phyloP scores from a whole-genome alignment of 2,329 filamentous ascomycete species.

The Sporothrix variecibatus region DNA sequence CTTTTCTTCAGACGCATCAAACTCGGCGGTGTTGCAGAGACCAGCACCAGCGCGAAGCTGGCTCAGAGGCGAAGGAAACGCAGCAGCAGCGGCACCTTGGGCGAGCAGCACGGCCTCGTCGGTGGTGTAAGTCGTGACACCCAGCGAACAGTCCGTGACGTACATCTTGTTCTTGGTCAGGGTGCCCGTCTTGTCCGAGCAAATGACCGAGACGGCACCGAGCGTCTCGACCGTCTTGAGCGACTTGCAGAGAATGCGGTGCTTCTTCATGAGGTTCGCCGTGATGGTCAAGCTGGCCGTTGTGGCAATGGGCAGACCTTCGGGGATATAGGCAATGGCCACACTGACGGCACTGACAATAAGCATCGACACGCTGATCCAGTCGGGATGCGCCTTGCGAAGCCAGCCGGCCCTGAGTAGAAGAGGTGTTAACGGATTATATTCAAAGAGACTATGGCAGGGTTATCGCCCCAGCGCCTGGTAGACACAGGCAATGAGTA shows the following conservation, averaged over 20 bases:
- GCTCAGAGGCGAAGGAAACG: conserved; percentile 42
- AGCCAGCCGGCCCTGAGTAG: conserved; percentile 60
- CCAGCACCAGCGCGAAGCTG: conserved; percentile 63
- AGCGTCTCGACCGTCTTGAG: conserved; percentile 77
- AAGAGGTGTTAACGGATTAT: not conserved
- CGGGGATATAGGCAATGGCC: conserved; percentile 74
- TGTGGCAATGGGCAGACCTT: conserved; percentile 69
- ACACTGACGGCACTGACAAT: conserved; percentile 74
- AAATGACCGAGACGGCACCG: conserved; percentile 71
- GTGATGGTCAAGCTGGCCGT: conserved; percentile 72
- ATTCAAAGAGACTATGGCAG: no score
- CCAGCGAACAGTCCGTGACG: conserved; percentile 68
- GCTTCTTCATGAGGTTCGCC: conserved; percentile 73
- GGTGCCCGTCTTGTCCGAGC: conserved; percentile 76
- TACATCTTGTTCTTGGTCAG: conserved; percentile 72
- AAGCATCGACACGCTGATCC: conserved; percentile 70
- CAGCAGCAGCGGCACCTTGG: conserved; percentile 29
- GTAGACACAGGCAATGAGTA: conserved; percentile 25
- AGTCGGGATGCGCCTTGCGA: conserved; percentile 63
- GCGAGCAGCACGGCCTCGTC: conserved; percentile 46
- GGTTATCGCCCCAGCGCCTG: not conserved
- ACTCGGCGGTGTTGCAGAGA: conserved; percentile 74
- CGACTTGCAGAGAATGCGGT: conserved; percentile 77
- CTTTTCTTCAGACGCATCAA: conserved; percentile 62
- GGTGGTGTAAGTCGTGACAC: conserved; percentile 52